Evolutionary conservation across 208 protist genomes (phyloP).

Genomic region (Vickermania spadyakhi): DNA sequence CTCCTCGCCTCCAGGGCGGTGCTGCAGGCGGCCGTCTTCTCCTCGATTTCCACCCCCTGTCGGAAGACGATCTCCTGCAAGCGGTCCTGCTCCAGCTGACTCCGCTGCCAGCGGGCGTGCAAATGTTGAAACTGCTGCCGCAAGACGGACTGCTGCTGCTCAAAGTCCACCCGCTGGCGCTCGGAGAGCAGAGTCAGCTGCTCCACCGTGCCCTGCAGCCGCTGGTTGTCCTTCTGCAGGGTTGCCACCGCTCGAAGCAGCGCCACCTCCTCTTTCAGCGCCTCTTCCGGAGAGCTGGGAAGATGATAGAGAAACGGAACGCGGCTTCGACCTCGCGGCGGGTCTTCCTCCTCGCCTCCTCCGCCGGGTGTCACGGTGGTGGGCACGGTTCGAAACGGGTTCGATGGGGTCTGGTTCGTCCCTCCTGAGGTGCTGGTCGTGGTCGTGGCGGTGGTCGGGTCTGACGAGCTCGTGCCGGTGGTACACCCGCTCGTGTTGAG

Average conservation of each 20-base stretch:
- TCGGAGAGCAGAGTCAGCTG: constrained; percentile 19
- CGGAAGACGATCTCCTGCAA: not conserved
- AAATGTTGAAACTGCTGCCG: not conserved
- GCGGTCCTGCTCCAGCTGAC: not conserved
- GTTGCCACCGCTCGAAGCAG: constrained; percentile 35
- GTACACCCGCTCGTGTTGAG: not conserved
- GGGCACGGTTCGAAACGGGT: too few species aligned
- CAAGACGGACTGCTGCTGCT: not conserved
- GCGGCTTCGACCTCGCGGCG: constrained; percentile 3
- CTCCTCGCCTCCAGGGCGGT: not conserved
- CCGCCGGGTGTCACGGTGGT: too few species aligned
- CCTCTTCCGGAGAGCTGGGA: constrained; percentile 34
- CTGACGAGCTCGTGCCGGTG: not conserved
- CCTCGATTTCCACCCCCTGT: not conserved
- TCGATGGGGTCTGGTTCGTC: not conserved
- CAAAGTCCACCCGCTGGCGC: constrained; percentile 3
- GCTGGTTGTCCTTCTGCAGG: constrained; percentile 21
- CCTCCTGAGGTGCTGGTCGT: not conserved
- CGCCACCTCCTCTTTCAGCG: constrained; percentile 41
- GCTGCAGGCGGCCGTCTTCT: constrained; percentile 1
- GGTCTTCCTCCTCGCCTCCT: too few species aligned
- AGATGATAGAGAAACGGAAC: constrained; percentile 41
- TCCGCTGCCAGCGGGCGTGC: not conserved
- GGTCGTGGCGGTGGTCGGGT: not conserved
- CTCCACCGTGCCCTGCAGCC: constrained; percentile 18